These are phyloP conservation scores for Alliaria petiolata DNA, from an alignment of 345 rosid genomes.

Conservation along the genomic window DNA sequence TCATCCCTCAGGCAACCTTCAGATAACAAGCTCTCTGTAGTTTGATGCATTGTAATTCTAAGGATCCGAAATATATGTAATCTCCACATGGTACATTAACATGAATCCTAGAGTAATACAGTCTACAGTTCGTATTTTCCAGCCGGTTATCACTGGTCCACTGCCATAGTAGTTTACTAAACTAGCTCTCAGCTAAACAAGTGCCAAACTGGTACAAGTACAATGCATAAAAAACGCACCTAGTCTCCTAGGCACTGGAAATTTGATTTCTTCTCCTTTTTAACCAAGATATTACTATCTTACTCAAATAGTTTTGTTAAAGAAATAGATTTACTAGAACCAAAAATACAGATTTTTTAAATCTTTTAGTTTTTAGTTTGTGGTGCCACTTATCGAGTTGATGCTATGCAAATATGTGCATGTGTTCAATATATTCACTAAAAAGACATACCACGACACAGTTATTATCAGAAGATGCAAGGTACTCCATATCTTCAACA, in stretches of 20 bases:
- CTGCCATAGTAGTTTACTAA: slow-evolving; percentile 9
- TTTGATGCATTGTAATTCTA: slow-evolving; percentile 61
- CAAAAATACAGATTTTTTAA: not conserved
- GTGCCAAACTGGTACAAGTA: not conserved
- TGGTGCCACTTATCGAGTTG: not conserved
- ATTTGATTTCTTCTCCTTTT: not conserved
- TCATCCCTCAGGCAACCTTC: slow-evolving; percentile 79
- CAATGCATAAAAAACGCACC: not conserved
- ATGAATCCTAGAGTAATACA: slow-evolving; percentile 26
- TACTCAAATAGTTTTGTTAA: not conserved
- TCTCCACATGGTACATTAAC: slow-evolving; percentile 29
- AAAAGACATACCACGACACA: slow-evolving; percentile 77
- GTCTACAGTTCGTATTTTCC: too few species aligned
- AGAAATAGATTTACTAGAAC: not conserved
- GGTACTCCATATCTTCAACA: slow-evolving; percentile 90
- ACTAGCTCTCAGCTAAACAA: not conserved
- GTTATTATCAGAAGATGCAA: slow-evolving; percentile 80
- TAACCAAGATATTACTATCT: not conserved
- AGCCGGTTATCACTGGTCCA: not conserved
- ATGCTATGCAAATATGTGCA: slow-evolving; percentile 10
- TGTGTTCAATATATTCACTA: slow-evolving; percentile 17
- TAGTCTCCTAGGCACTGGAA: not conserved
- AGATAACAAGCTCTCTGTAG: slow-evolving; percentile 55
- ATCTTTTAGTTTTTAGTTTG: not conserved
- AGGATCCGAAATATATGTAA: slow-evolving; percentile 41